phyloP scores from a whole-genome alignment of 305 asterid genomes.

The Fraxinus paxiana region DNA sequence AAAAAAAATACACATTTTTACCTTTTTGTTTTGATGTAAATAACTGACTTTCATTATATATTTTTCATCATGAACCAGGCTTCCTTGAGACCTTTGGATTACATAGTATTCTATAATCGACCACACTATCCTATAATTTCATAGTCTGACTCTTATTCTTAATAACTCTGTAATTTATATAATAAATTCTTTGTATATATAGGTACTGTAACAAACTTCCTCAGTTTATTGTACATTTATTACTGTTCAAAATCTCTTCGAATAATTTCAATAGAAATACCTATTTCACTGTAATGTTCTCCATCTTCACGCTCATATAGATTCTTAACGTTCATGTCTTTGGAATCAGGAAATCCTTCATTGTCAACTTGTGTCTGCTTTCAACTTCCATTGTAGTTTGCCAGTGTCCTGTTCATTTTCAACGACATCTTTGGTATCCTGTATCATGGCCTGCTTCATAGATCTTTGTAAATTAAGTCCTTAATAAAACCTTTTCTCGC shows the following conservation, averaged over 20 bases:
- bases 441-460: not conserved
- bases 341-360: not conserved
- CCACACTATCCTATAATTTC: not conserved
- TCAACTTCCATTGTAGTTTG: not conserved
- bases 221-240: not conserved
- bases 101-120: not conserved
- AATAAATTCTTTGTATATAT: not conserved
- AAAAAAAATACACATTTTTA: not conserved
- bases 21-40: not conserved
- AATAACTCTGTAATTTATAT: not conserved
- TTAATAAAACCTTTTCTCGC: not conserved
- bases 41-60: not conserved
- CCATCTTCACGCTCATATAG: not conserved
- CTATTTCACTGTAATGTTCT: not conserved
- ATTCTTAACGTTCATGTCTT: not conserved
- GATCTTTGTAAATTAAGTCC: not conserved
- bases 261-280: not conserved
- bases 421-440: not conserved
- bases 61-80: not conserved
- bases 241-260: not conserved
- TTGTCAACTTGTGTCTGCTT: not conserved
- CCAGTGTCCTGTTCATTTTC: not conserved
- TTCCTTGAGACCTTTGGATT: not conserved
- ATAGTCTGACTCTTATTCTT: not conserved
- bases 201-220: not conserved